These are phyloP conservation scores for Russula emetica DNA, from an alignment of 768 basidiomycete species.

Conservation along the genomic window DNA sequence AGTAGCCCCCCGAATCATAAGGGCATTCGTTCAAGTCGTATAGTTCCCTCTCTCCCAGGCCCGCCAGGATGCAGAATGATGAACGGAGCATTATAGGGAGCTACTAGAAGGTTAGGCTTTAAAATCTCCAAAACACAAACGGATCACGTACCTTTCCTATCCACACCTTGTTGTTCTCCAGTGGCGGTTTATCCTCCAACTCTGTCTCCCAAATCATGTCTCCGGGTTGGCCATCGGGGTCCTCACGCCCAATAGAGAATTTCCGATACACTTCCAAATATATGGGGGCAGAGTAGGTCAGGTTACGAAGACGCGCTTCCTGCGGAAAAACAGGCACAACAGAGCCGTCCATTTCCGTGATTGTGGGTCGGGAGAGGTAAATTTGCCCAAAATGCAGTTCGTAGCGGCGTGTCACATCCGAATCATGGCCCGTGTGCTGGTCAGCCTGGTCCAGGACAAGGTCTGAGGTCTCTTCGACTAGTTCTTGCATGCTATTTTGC, in stretches of 20 bases:
- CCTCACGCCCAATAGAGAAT: constrained; percentile 74
- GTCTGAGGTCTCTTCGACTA: constrained; percentile 95
- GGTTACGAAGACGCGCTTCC: constrained; percentile 88
- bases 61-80: constrained; percentile 88
- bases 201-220: constrained; percentile 76
- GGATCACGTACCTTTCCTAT: constrained; percentile 75
- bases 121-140: too few relatives aligned
- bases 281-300: constrained; percentile 93
- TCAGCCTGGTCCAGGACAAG: constrained; percentile 94
- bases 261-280: constrained; percentile 95
- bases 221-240: constrained; percentile 74
- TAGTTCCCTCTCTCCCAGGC: constrained; percentile 70
- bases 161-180: constrained; percentile 81
- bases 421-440: constrained; percentile 87
- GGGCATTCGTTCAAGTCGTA: constrained; percentile 97
- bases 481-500: constrained; percentile 98
- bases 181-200: constrained; percentile 50
- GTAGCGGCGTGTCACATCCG: constrained; percentile 82
- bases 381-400: constrained; percentile 98
- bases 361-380: constrained; percentile 90
- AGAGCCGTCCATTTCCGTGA: constrained; percentile 93
- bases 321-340: constrained; percentile 94
- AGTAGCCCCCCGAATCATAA: constrained; percentile 98
- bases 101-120: constrained; percentile 39
- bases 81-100: constrained; percentile 98